Percentiles rank a stretch among this genome's conserved stretches.
Evolutionary conservation across 495 filamentous ascomycete genomes (phyloP).

Genomic region (Delitschia confertaspora): DNA sequence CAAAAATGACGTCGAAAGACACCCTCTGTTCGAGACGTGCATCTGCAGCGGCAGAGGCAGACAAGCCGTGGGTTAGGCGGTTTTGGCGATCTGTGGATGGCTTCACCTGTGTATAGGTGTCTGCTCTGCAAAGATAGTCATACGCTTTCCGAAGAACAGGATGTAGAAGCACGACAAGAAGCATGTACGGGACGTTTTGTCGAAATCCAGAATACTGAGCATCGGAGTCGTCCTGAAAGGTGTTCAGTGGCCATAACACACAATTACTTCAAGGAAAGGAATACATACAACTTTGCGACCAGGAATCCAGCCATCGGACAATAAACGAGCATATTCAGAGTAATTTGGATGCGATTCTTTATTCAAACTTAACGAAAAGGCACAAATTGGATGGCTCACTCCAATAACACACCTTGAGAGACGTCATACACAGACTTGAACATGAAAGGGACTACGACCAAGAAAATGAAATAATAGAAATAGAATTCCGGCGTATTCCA

Average conservation of each 20-base stretch:
- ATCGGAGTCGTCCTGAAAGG: slow-evolving; percentile 73
- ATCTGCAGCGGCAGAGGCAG: slow-evolving; percentile 46
- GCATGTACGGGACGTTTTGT: slow-evolving; percentile 73
- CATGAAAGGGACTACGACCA: slow-evolving; percentile 69
- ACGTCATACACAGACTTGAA: slow-evolving; percentile 79
- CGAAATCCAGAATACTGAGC: slow-evolving; percentile 81
- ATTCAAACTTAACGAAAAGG: slow-evolving; percentile 4
- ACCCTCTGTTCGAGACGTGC: slow-evolving; percentile 65
- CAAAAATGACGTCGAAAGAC: slow-evolving; percentile 77
- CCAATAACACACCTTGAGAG: slow-evolving; percentile 55
- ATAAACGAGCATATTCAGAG: slow-evolving; percentile 55
- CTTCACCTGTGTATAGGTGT: slow-evolving; percentile 25
- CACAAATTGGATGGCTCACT: background rate
- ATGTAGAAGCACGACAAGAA: slow-evolving; percentile 60
- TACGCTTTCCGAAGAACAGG: slow-evolving; percentile 68
- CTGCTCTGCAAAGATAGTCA: slow-evolving; percentile 38
- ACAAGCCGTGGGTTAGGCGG: slow-evolving; percentile 27
- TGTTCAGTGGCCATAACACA: background rate
- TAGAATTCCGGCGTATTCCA: slow-evolving; percentile 86
- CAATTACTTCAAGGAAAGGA: background rate
- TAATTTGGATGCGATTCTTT: slow-evolving; percentile 78
- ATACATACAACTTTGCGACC: slow-evolving; percentile 77
- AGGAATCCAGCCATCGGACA: slow-evolving; percentile 86
- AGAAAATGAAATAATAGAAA: slow-evolving; percentile 66
- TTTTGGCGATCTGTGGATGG: slow-evolving; percentile 13